Conservation (phyloP, 1,284 basidiomycete species). For the Malassezia pachydermatis region DNA sequence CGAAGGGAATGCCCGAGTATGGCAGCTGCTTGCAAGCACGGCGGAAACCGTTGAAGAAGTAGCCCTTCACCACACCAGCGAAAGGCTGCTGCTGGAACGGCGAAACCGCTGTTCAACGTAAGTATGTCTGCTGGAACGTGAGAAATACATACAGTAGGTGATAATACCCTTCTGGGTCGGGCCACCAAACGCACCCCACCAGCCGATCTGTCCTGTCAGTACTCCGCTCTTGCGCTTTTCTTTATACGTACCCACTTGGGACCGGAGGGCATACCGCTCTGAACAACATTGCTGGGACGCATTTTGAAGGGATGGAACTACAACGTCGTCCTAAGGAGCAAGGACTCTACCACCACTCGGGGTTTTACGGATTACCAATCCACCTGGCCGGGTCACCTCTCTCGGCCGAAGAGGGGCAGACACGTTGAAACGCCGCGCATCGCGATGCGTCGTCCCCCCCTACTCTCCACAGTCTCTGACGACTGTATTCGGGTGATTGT, state of each 20-base stretch:
- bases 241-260: constrained; percentile 20
- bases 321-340: no score
- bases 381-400: not conserved
- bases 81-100: constrained; percentile 44
- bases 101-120: constrained; percentile 27
- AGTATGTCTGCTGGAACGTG: not conserved
- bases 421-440: not conserved
- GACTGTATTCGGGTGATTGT: not conserved
- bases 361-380: constrained; percentile 21
- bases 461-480: not conserved
- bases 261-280: constrained; percentile 18
- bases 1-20: constrained; percentile 44
- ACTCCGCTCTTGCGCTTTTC: not conserved
- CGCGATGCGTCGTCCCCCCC: no score
- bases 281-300: constrained; percentile 18
- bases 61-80: constrained; percentile 37
- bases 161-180: constrained; percentile 41
- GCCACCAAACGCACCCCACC: constrained; percentile 47
- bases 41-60: constrained; percentile 46
- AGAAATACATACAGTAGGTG: constrained; percentile 28
- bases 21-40: constrained; percentile 41
- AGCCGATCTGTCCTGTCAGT: constrained; percentile 36
- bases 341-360: constrained; percentile 7
- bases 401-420: constrained; percentile 15
- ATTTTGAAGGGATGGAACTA: no score